Percentiles rank a stretch among this genome's conserved stretches.
phyloP scores from a whole-genome alignment of 2,329 filamentous ascomycete genomes.

The Trichoderma asperellum region DNA sequence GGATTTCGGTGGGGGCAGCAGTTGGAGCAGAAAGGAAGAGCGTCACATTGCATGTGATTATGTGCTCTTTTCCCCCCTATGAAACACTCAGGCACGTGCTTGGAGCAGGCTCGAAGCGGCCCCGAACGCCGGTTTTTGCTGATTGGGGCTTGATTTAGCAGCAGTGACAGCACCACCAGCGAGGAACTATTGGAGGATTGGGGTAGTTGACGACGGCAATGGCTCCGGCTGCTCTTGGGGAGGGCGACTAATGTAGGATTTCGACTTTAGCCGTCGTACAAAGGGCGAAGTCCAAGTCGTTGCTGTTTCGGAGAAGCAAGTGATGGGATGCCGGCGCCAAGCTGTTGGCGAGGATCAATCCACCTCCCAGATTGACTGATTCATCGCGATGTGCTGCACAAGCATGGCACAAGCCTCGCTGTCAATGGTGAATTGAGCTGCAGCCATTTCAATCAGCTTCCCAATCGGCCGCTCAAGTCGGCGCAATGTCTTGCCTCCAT shows the following conservation, averaged over 20 bases:
- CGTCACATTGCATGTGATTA: constrained; percentile 28
- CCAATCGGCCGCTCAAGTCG: neutral
- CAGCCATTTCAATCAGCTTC: neutral
- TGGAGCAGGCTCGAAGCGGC: neutral
- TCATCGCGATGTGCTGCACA: neutral
- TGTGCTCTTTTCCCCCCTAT: neutral
- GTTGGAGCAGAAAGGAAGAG: neutral
- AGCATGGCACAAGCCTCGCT: constrained; percentile 14
- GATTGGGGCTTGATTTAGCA: neutral
- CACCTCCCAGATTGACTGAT: neutral
- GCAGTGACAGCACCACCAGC: neutral
- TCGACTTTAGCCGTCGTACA: neutral
- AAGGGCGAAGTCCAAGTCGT: neutral
- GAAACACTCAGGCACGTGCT: constrained; percentile 19
- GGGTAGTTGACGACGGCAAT: neutral
- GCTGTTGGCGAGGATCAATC: neutral
- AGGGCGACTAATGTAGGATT: constrained; percentile 1
- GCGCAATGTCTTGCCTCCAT: constrained; percentile 13
- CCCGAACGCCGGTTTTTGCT: neutral
- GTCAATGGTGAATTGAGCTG: constrained; percentile 2
- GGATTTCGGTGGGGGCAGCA: constrained; percentile 1
- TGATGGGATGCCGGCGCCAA: neutral
- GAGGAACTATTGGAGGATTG: neutral
- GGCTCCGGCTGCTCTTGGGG: neutral
- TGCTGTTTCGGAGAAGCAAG: neutral